phyloP scores from a whole-genome alignment of 2,329 filamentous ascomycete species.

The Sporothrix inflata region DNA sequence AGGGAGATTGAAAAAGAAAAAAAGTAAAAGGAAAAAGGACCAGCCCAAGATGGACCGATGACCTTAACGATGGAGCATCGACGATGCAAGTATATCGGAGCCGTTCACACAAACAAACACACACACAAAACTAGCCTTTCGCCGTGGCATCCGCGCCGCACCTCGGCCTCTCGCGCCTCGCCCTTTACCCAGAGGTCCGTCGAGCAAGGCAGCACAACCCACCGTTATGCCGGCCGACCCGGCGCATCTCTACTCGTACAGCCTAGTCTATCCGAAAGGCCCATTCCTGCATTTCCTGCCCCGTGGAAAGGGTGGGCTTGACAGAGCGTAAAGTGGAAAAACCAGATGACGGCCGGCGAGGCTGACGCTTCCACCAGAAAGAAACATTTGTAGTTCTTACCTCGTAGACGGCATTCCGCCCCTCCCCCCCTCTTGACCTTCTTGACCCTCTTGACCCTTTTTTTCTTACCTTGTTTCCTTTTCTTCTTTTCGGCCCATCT shows the following conservation, averaged over 20 bases:
- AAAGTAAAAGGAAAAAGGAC: not conserved
- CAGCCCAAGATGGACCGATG: not conserved
- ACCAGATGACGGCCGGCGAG: conserved; percentile 2
- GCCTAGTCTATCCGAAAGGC: not conserved
- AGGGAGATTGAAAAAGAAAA: not conserved
- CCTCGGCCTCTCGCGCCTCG: conserved; percentile 10
- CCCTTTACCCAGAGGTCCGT: not conserved
- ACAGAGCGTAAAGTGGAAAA: not conserved
- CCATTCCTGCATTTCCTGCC: not conserved
- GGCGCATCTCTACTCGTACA: not conserved
- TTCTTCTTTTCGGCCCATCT: conserved; percentile 8
- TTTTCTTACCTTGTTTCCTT: too few relatives aligned
- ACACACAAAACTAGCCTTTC: not conserved
- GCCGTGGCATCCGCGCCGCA: conserved; percentile 10
- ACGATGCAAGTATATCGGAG: not conserved
- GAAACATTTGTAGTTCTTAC: not conserved
- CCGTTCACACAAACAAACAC: not conserved
- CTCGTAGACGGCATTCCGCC: not conserved
- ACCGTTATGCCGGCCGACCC: conserved; percentile 12
- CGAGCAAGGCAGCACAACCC: too few relatives aligned
- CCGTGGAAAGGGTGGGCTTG: not conserved
- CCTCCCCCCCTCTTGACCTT: not conserved
- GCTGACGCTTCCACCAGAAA: too few relatives aligned
- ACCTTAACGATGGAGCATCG: not conserved
- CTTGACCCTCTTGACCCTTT: not conserved